Conservation (phyloP, 2,329 filamentous ascomycete species). For the Exophiala sideris region DNA sequence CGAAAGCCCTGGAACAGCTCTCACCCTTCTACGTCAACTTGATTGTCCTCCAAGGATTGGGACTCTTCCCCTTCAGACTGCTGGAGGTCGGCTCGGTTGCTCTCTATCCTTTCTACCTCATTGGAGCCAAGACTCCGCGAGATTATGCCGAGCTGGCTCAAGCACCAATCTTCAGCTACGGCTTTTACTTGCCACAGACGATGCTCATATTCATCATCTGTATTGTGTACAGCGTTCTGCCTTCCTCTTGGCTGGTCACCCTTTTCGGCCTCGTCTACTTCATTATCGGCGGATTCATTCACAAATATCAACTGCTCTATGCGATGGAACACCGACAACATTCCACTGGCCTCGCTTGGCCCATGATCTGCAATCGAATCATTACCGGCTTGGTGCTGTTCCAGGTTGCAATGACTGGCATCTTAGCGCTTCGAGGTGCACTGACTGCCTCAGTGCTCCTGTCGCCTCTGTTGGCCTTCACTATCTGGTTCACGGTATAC, state of each 20-base stretch:
- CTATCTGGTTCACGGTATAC: conserved; percentile 84
- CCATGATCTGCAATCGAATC: conserved; percentile 91
- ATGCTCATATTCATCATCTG: conserved; percentile 93
- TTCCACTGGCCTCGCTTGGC: conserved; percentile 89
- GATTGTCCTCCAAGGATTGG: conserved; percentile 89
- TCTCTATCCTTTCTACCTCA: conserved; percentile 74
- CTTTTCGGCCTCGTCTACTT: conserved; percentile 79
- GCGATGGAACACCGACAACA: conserved; percentile 97
- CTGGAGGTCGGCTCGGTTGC: conserved; percentile 83
- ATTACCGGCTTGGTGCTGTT: conserved; percentile 84
- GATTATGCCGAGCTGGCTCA: conserved; percentile 79
- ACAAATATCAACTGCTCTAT: conserved; percentile 97
- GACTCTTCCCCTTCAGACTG: conserved; percentile 86
- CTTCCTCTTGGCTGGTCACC: conserved; percentile 74
- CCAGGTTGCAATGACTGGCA: conserved; percentile 84
- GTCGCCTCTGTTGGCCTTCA: conserved; percentile 71
- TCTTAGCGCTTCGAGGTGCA: conserved; percentile 71
- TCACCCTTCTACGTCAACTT: conserved; percentile 89
- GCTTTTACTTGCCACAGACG: conserved; percentile 90
- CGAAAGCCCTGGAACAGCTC: conserved; percentile 68
- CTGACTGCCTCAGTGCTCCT: conserved; percentile 71
- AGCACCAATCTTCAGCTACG: conserved; percentile 88
- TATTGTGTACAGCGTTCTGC: conserved; percentile 86
- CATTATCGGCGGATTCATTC: conserved; percentile 74
- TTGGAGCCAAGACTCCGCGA: conserved; percentile 80